Conservation (phyloP, 2,329 filamentous ascomycete species). For the Aspergillus latus region DNA sequence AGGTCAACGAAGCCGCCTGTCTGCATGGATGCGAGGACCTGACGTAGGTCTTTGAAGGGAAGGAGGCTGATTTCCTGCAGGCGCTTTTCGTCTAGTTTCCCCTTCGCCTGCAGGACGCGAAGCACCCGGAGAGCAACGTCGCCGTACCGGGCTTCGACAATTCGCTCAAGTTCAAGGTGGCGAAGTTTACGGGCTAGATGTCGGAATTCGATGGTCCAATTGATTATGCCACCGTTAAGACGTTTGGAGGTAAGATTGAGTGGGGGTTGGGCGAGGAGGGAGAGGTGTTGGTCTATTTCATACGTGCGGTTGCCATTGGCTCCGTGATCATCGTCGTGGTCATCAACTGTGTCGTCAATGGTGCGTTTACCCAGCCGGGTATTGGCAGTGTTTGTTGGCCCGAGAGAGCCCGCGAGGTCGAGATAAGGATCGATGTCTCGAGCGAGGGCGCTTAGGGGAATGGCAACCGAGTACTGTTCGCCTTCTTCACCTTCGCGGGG, state of each 20-base stretch:
- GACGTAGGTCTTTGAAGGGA: constrained; percentile 79
- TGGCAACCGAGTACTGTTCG: constrained; percentile 39
- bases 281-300: constrained; percentile 42
- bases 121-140: constrained; percentile 76
- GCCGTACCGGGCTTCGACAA: constrained; percentile 76
- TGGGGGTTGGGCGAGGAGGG: constrained; percentile 51
- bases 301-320: constrained; percentile 30
- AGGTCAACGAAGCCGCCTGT: constrained; percentile 83
- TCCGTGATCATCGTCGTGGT: constrained; percentile 46
- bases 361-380: constrained; percentile 33
- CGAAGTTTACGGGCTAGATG: constrained; percentile 68
- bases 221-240: constrained; percentile 56
- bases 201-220: constrained; percentile 85
- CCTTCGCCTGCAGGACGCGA: constrained; percentile 79
- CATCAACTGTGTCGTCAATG: constrained; percentile 33
- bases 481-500: constrained; percentile 44
- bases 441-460: constrained; percentile 36
- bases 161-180: constrained; percentile 75
- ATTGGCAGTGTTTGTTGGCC: constrained; percentile 30
- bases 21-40: constrained; percentile 81
- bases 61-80: constrained; percentile 78
- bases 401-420: constrained; percentile 39
- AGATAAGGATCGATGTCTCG: constrained; percentile 39
- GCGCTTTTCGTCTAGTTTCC: constrained; percentile 92
- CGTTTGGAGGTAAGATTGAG: constrained; percentile 39